Evolutionary conservation across 495 filamentous ascomycete species (phyloP).

Genomic region (Staphylotrichum longicolle): DNA sequence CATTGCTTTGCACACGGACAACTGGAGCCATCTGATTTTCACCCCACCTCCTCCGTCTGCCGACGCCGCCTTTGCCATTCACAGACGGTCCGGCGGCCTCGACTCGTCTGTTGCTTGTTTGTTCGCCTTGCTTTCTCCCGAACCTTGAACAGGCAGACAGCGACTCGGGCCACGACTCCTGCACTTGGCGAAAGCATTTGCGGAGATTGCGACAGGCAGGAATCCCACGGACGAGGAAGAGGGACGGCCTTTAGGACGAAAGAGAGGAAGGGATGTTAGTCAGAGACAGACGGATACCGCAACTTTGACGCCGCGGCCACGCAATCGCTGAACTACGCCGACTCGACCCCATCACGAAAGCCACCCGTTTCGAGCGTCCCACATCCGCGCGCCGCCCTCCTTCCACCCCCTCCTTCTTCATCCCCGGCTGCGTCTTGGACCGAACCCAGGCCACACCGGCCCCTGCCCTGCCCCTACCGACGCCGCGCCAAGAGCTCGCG

Average conservation of each 20-base stretch:
- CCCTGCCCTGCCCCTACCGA: slow-evolving; percentile 17
- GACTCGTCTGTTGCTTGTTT: too few species aligned
- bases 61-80: too few species aligned
- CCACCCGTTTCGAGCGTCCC: slow-evolving; percentile 18
- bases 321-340: slow-evolving; percentile 6
- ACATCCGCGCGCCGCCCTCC: slow-evolving; percentile 19
- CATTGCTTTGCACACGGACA: neutral
- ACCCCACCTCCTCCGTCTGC: slow-evolving; percentile 8
- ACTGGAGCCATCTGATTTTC: slow-evolving; percentile 15
- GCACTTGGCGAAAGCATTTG: slow-evolving; percentile 4
- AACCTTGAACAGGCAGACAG: neutral
- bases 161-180: neutral
- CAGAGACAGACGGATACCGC: slow-evolving; percentile 5
- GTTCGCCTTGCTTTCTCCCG: too few species aligned
- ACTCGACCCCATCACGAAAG: slow-evolving; percentile 3
- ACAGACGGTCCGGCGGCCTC: too few species aligned
- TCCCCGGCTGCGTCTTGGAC: neutral
- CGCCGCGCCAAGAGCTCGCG: slow-evolving; percentile 32
- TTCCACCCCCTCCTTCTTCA: too few species aligned
- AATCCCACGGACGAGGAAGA: slow-evolving; percentile 1
- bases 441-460: neutral
- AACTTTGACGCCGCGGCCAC: neutral
- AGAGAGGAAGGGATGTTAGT: neutral
- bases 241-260: neutral
- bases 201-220: slow-evolving; percentile 16